Evolutionary conservation across 345 rosid species (phyloP), one percentile per base, ranked within the genome.

Genomic region (Lepidium didymum): DNA sequence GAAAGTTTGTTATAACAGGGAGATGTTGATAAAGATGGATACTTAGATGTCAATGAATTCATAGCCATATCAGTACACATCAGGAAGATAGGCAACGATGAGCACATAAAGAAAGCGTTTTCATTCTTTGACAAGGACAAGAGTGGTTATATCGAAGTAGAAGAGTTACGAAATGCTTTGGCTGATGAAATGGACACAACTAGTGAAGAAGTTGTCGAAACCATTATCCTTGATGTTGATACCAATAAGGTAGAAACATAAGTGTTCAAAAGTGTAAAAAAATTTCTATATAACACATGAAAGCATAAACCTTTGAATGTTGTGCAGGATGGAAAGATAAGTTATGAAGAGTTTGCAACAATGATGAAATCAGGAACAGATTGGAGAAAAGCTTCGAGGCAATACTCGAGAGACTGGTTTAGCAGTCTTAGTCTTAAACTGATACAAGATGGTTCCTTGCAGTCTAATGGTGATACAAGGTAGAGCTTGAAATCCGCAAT

Each of bases 321-420:
- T 8, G 0, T 60, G 56, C 73, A 89, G 98, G 98, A 92, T 77
- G 98, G 95, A 38, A 76, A 82, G 51, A 89, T 92, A 79, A 87
- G 98, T 77, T 87, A 82, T 11, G 87, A 86, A 6, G 98, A 92
- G 76, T 92, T 92, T 64, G 92, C 77, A 5, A 70, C 79, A 1
- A 92, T 92, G 98, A 89, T 92, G 98, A 87, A 89, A 76, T 88
- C 92, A 0, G 98, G 95, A 7, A 92, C 96, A 8, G 96, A 92
- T 72, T 89, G 98, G 98, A 84, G 98, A 75, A 92, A 89, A 77
- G 96, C 96, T 10, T 92, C 98, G 0, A 80, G 92, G 70, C 95
- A 92, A 66, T 89, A 87, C 73, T 92, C 96, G 45, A 62, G 96
- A 63, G 96, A 89, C 55, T 76, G 86, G 72, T 91, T 87, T 79